phyloP scores from a whole-genome alignment of 2,329 filamentous ascomycete species.

The Bipolaris sorokiniana region DNA sequence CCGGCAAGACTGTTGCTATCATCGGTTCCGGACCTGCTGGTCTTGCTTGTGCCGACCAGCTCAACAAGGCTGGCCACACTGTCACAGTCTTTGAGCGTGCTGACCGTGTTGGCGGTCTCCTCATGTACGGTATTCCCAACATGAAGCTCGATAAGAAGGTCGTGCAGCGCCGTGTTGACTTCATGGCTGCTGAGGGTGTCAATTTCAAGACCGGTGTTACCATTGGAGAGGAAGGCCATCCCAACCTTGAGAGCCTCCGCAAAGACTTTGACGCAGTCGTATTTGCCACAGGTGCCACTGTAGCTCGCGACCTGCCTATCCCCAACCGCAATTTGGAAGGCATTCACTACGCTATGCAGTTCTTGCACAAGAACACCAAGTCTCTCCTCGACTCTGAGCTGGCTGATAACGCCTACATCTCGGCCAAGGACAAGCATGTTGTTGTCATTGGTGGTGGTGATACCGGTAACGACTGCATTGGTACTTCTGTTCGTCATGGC shows the following conservation, averaged over 20 bases:
- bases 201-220: constrained; percentile 78
- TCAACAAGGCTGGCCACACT: constrained; percentile 87
- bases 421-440: constrained; percentile 93
- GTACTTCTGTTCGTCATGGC: constrained; percentile 92
- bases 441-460: constrained; percentile 97
- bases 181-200: constrained; percentile 90
- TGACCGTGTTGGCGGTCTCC: constrained; percentile 85
- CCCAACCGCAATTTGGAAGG: constrained; percentile 86
- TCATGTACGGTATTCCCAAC: constrained; percentile 99
- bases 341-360: constrained; percentile 96
- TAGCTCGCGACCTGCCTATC: constrained; percentile 90
- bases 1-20: constrained; percentile 85
- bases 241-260: constrained; percentile 74
- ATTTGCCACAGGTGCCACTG: constrained; percentile 89
- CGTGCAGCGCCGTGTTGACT: constrained; percentile 92
- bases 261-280: constrained; percentile 80
- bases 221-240: constrained; percentile 76
- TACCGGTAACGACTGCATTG: constrained; percentile 97
- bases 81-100: constrained; percentile 94
- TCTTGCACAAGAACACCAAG: constrained; percentile 97
- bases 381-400: constrained; percentile 92
- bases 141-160: constrained; percentile 99
- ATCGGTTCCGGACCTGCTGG: constrained; percentile 93
- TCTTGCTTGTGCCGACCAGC: constrained; percentile 87
- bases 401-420: constrained; percentile 83